Evolutionary conservation across 192 early-diverging fungal genomes (phyloP).

Genomic region (Coemansia reversa): DNA sequence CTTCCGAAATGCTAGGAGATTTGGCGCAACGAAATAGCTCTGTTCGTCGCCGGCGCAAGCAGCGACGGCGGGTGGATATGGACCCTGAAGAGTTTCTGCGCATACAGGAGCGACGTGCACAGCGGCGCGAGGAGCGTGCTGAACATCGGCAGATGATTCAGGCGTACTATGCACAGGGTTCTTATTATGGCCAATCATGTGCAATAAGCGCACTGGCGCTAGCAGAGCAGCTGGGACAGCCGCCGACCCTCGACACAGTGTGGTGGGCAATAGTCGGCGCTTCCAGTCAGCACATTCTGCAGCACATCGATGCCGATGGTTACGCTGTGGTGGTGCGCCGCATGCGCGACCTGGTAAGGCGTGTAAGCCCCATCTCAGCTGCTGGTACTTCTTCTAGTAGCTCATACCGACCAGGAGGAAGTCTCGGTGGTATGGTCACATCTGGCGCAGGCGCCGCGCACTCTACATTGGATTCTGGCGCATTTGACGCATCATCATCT

Average conservation of each 20-base stretch:
- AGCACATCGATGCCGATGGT: constrained; percentile 65
- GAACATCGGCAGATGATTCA: constrained; percentile 56
- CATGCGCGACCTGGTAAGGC: constrained; percentile 70
- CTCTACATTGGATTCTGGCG: background rate
- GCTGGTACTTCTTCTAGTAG: background rate
- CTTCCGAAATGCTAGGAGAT: constrained; percentile 15
- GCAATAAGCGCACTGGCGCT: constrained; percentile 71
- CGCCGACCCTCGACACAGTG: constrained; percentile 64
- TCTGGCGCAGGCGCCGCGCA: background rate
- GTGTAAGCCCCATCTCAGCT: constrained; percentile 46
- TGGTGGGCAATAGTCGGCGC: constrained; percentile 88
- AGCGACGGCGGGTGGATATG: constrained; percentile 21
- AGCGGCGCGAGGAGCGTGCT: constrained; percentile 34
- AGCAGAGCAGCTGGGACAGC: constrained; percentile 69
- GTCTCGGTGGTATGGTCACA: background rate
- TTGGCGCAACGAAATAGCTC: background rate
- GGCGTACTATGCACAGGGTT: constrained; percentile 80
- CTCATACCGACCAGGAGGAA: background rate
- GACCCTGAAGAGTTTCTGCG: constrained; percentile 55
- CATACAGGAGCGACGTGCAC: constrained; percentile 36
- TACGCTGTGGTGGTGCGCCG: constrained; percentile 64
- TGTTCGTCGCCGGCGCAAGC: constrained; percentile 2
- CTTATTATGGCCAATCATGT: constrained; percentile 74
- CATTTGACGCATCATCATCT: constrained; percentile 8
- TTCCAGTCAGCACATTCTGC: constrained; percentile 74